Evolutionary conservation across 1,139 yeast species (phyloP).

Genomic region (Debaryomycetaceae sp.): DNA sequence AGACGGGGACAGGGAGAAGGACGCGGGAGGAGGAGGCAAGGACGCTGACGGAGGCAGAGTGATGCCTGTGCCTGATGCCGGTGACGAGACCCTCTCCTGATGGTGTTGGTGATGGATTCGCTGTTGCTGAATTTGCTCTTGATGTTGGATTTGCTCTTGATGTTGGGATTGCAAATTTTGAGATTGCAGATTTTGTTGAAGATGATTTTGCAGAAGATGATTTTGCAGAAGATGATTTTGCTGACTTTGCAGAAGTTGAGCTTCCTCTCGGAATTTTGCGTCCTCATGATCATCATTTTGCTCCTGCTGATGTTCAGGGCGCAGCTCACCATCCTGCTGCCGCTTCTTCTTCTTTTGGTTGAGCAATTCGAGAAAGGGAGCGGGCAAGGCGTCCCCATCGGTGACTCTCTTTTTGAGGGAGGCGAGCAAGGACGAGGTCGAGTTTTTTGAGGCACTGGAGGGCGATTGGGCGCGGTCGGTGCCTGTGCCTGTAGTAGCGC

Average conservation of each 20-base stretch:
- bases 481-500: too few relatives aligned
- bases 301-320: conserved; percentile 1
- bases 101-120: background rate
- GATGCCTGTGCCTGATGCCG: too few relatives aligned
- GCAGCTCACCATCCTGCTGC: too few relatives aligned
- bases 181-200: too few relatives aligned
- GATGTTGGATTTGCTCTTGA: background rate
- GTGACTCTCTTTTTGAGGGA: background rate
- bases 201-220: too few relatives aligned
- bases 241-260: background rate
- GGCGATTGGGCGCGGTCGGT: background rate
- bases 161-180: conserved; percentile 2
- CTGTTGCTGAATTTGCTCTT: conserved; percentile 1
- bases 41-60: too few relatives aligned
- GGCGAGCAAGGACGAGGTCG: background rate
- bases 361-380: background rate
- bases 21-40: too few relatives aligned
- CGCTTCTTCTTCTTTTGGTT: background rate
- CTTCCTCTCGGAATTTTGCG: background rate
- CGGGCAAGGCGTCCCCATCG: background rate
- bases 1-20: too few relatives aligned
- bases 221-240: background rate
- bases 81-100: conserved; percentile 2
- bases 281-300: background rate
- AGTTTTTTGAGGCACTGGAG: background rate